A percentile compares a stretch with the other conserved stretches of the same genome.
phyloP scores from a whole-genome alignment of 495 filamentous ascomycete species.

The Penicillium flavigenum region DNA sequence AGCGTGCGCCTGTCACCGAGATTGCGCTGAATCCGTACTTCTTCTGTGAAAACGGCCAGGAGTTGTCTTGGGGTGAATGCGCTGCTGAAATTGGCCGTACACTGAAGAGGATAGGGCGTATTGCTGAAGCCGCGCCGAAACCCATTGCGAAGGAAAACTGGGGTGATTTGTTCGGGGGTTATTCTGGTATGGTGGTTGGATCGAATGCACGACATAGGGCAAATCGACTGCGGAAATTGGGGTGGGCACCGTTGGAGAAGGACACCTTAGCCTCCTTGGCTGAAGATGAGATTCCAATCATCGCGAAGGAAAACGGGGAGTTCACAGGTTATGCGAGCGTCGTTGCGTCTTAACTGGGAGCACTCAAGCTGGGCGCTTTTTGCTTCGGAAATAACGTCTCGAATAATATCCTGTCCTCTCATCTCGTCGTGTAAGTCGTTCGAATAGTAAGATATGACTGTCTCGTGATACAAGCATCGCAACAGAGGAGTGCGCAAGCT shows the following conservation, averaged over 20 bases:
- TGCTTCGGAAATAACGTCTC: not conserved
- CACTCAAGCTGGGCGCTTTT: not conserved
- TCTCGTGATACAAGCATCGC: too few species aligned
- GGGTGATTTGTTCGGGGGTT: constrained; percentile 32
- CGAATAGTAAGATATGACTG: too few species aligned
- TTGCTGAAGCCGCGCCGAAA: not conserved
- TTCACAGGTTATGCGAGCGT: constrained; percentile 19
- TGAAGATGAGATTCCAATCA: constrained; percentile 38
- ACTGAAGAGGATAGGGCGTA: constrained; percentile 18
- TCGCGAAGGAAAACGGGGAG: constrained; percentile 32
- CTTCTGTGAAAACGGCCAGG: constrained; percentile 40
- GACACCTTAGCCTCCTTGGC: constrained; percentile 28
- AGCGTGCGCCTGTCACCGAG: constrained; percentile 14
- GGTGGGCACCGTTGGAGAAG: constrained; percentile 40
- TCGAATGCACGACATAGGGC: constrained; percentile 32
- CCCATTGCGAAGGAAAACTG: constrained; percentile 20
- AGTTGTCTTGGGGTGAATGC: constrained; percentile 29
- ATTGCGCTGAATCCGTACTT: constrained; percentile 34
- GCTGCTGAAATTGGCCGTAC: constrained; percentile 27
- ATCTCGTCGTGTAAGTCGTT: too few species aligned
- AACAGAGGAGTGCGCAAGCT: not conserved
- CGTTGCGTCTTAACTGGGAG: not conserved
- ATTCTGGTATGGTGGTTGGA: constrained; percentile 25
- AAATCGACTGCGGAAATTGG: constrained; percentile 30
- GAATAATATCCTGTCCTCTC: too few species aligned